phyloP scores from a whole-genome alignment of 805 yeast genomes.

The Sugiyamaella americana region DNA sequence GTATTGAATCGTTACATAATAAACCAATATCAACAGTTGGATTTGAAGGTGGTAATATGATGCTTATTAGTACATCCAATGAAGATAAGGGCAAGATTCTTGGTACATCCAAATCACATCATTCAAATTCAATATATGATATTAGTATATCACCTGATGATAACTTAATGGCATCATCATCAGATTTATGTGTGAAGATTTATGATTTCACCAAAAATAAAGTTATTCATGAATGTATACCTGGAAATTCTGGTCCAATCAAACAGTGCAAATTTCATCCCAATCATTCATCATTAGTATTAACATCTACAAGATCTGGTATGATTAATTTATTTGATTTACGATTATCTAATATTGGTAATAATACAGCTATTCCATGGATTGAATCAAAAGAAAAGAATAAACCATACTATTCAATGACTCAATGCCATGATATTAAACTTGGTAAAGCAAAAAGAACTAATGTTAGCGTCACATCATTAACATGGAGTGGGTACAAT shows the following conservation, averaged over 20 bases:
- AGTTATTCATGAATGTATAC: neutral
- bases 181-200: conserved; percentile 8
- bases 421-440: conserved; percentile 11
- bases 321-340: conserved; percentile 12
- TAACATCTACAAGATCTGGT: conserved; percentile 14
- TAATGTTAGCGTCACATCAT: conserved; percentile 18
- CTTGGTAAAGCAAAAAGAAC: conserved; percentile 8
- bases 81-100: neutral
- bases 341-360: neutral
- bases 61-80: conserved; percentile 1
- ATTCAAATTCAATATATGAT: conserved; percentile 10
- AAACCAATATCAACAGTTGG: conserved; percentile 11
- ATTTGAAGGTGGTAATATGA: conserved; percentile 6
- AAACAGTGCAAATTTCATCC: conserved; percentile 16
- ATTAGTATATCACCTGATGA: conserved; percentile 5
- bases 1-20: conserved; percentile 6
- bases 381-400: neutral
- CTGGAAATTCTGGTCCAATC: conserved; percentile 2
- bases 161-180: conserved; percentile 5
- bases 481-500: conserved; percentile 19
- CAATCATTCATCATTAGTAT: conserved; percentile 1
- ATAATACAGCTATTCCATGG: neutral
- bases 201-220: conserved; percentile 5
- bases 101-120: conserved; percentile 4
- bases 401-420: neutral